Base-by-base conservation (phyloP, 345 rosid genomes). In the Camelina neglecta region DNA sequence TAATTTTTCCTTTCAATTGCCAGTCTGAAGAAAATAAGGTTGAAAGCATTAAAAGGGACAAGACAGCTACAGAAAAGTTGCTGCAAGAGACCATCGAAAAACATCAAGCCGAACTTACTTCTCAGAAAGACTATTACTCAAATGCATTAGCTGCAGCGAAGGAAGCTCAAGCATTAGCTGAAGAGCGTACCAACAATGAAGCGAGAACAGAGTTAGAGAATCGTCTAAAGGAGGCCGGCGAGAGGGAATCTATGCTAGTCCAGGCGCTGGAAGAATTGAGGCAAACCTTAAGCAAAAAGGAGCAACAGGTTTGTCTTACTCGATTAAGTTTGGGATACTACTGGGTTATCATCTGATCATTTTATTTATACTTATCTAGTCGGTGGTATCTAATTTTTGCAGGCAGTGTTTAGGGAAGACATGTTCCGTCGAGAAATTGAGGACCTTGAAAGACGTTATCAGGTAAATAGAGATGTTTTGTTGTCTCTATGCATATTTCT, bases 1-100 rank as follows among this genome's bases (percentile, higher is more conserved):
- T 62, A 39, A 33, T 45, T 83, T 31, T 47, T 56, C 54, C 33
- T 56, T 41, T 71, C 21, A 57, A n/a, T 66, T 71, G 75, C 57
- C 80, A 96, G 99, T 93, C 86, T 65, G 99, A 96, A 84, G 99
- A 96, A 83, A 96, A 85, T 73, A 96, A 93, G 79, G 98, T 87
- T 66, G 98, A 93, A 81, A 89, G 96, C 80, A 85, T 91, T 54
- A 93, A 83, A 86, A 93, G 75, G 85, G 97, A 96, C 80, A 96
- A 96, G 86, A 74, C 89, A 77, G 93, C 96, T 26, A 91, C 98
- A 42, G 99, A 96, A 84, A 85, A 82, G 58, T 81, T 96, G 86
- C 86, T 96, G 70, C 96, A 96, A 84, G 99, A 96, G 83, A 92
- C 98, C 49, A 87, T 93, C 68, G 99, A 96, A 80, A 91, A 87